These are phyloP conservation scores for Chimonanthus salicifolius DNA, from an alignment of 164 flowering plant genomes.

Conservation along the genomic window DNA sequence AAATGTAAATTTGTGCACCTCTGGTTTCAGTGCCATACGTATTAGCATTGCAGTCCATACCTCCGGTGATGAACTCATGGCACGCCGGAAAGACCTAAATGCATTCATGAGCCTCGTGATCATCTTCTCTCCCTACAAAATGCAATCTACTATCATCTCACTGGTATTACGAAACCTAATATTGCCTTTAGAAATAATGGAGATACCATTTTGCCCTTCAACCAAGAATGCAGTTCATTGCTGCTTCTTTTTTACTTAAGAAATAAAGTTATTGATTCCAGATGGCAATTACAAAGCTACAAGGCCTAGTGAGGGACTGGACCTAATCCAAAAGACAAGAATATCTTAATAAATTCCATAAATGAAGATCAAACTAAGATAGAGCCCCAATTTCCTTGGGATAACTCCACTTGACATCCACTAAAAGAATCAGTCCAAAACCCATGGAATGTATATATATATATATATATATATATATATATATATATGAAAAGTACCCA, in stretches of 20 bases:
- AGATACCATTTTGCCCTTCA: background rate
- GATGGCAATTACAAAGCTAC: background rate
- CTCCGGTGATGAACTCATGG: slow-evolving; percentile 65
- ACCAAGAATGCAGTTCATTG: background rate
- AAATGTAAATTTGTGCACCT: slow-evolving; percentile 45
- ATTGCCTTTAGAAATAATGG: background rate
- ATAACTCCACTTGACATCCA: too few relatives aligned
- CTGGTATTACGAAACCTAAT: background rate
- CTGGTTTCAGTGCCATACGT: slow-evolving; percentile 58
- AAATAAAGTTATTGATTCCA: background rate
- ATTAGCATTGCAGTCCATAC: slow-evolving; percentile 72
- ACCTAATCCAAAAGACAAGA: background rate
- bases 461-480: too few relatives aligned
- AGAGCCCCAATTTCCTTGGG: too few relatives aligned
- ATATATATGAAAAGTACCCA: too few relatives aligned
- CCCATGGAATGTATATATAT: too few relatives aligned
- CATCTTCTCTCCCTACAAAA: slow-evolving; percentile 44
- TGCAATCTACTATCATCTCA: background rate
- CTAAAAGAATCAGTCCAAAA: too few relatives aligned
- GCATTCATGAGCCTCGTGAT: slow-evolving; percentile 46
- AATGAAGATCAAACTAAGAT: too few relatives aligned
- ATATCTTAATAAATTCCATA: too few relatives aligned
- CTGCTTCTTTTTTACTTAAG: background rate
- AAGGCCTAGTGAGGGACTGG: background rate
- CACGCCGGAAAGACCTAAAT: slow-evolving; percentile 41